Conservation (phyloP, 176 grass and related monocot species). For the Elymus sibiricus region DNA sequence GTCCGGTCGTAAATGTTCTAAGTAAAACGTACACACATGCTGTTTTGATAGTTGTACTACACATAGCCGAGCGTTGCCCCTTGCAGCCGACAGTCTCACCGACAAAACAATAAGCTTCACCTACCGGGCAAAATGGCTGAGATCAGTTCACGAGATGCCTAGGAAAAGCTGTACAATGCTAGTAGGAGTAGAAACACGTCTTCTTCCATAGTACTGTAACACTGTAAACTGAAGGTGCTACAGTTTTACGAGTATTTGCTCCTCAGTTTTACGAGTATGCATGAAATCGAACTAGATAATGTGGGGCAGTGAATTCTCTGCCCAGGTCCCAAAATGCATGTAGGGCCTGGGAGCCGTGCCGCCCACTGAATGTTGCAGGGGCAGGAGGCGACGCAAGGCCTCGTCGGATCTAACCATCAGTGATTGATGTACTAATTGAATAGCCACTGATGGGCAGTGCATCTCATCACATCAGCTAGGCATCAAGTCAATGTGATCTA, state of each 20-base stretch:
- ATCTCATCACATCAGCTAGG: background rate
- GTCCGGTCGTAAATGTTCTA: background rate
- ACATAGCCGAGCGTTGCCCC: background rate
- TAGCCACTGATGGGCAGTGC: background rate
- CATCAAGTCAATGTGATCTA: background rate
- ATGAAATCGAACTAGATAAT: background rate
- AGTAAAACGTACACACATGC: background rate
- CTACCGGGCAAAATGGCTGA: background rate
- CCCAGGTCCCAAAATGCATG: background rate
- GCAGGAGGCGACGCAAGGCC: background rate
- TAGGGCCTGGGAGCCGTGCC: background rate
- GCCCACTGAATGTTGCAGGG: background rate
- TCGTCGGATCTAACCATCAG: constrained; percentile 5
- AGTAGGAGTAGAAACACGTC: background rate
- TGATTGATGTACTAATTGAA: constrained; percentile 4
- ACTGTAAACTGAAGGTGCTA: background rate
- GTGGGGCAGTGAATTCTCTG: background rate
- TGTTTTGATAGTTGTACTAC: background rate
- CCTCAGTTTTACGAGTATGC: background rate
- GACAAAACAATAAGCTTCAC: constrained; percentile 14
- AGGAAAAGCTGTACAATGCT: background rate
- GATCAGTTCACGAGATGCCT: background rate
- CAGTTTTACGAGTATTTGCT: background rate
- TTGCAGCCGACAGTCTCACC: background rate
- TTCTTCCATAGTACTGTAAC: background rate